Evolutionary conservation across 371 early-diverging fungal species (phyloP).

Genomic region (Entomophthora muscae): DNA sequence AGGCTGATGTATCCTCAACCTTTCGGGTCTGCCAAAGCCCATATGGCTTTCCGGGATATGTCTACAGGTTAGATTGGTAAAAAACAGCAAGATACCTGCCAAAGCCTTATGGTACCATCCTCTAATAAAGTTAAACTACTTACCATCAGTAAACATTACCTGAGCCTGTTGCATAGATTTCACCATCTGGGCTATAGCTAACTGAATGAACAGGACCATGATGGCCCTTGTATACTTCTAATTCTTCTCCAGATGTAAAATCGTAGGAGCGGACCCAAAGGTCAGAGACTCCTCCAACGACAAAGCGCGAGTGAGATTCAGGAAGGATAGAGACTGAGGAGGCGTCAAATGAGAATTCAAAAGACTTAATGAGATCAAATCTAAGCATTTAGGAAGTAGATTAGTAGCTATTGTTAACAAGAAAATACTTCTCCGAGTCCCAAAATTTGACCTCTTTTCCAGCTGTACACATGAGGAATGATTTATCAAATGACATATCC

Average conservation of each 20-base stretch:
- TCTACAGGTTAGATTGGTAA: conserved; percentile 11
- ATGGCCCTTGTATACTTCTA: conserved; percentile 69
- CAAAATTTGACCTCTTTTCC: conserved; percentile 55
- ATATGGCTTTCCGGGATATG: conserved; percentile 42
- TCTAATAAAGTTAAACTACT: conserved; percentile 16
- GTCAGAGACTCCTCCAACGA: conserved; percentile 56
- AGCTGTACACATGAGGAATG: conserved; percentile 46
- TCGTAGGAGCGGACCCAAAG: conserved; percentile 66
- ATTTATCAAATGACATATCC: conserved; percentile 44
- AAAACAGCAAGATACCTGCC: conserved; percentile 25
- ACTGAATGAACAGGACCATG: conserved; percentile 75
- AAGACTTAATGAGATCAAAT: not conserved
- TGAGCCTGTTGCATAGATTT: conserved; percentile 73
- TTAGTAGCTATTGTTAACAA: not conserved
- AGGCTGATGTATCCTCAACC: not conserved
- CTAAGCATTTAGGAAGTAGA: not conserved
- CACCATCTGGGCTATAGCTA: conserved; percentile 78
- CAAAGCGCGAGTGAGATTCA: conserved; percentile 38
- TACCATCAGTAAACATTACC: conserved; percentile 15
- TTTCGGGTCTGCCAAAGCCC: conserved; percentile 44
- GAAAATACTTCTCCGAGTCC: conserved; percentile 22
- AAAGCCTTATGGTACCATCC: conserved; percentile 59
- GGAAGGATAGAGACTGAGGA: conserved; percentile 66
- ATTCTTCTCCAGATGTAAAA: conserved; percentile 44
- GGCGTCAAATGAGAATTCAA: conserved; percentile 32